Conservation (phyloP, 176 grass and related monocot species). For the Themeda triandra region DNA sequence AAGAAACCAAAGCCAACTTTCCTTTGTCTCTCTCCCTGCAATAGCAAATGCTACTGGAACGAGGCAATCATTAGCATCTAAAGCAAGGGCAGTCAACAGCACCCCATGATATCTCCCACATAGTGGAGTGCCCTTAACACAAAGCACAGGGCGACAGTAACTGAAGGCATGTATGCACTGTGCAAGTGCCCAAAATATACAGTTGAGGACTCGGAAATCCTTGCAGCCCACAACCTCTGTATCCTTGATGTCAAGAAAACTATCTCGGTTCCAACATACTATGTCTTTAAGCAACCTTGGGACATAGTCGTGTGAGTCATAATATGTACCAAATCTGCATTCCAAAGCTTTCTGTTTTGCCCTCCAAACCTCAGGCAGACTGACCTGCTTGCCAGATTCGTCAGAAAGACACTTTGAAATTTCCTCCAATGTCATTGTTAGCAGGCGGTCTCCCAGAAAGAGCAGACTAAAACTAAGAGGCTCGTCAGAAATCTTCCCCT, state of each 20-base stretch:
- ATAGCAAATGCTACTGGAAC: not conserved
- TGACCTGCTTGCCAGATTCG: not conserved
- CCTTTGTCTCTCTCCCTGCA: not conserved
- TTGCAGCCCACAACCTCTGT: slow-evolving; percentile 18
- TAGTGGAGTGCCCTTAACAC: slow-evolving; percentile 18
- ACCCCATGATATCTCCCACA: slow-evolving; percentile 33
- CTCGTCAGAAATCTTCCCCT: too few relatives aligned
- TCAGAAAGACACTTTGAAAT: not conserved
- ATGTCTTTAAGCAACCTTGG: not conserved
- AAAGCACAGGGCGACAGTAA: slow-evolving; percentile 28
- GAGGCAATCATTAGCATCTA: not conserved
- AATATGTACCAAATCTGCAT: not conserved
- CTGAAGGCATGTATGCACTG: not conserved
- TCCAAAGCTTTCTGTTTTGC: not conserved
- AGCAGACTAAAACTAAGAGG: too few relatives aligned
- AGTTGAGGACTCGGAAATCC: slow-evolving; percentile 4
- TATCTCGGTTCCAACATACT: not conserved
- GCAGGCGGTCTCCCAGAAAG: not conserved
- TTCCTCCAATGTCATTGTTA: not conserved
- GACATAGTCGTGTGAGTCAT: slow-evolving; percentile 22
- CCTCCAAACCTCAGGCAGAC: not conserved
- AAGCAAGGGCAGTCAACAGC: not conserved
- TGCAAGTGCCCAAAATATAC: slow-evolving; percentile 22
- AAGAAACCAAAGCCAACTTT: not conserved
- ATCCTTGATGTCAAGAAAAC: slow-evolving; percentile 19